Evolutionary conservation across 116 monocot species (phyloP).

Genomic region (Posidonia oceanica): DNA sequence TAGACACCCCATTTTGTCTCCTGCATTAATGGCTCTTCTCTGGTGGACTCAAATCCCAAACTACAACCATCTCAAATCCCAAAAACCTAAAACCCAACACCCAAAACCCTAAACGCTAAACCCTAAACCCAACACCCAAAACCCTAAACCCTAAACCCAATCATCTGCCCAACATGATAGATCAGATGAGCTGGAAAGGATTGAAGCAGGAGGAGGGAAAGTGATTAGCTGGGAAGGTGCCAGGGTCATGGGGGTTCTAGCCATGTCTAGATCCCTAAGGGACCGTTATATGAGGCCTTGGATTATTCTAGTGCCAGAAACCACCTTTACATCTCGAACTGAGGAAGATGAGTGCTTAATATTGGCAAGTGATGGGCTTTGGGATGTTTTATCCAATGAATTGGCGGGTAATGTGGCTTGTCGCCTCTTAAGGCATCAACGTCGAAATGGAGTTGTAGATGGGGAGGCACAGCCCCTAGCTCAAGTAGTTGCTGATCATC

Average conservation of each 20-base stretch:
- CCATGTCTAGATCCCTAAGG: conserved; percentile 74
- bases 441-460: conserved; percentile 9
- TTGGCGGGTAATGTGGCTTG: conserved; percentile 57
- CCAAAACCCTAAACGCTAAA: no score
- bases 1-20: no score
- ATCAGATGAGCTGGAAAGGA: conserved; percentile 10
- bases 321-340: conserved; percentile 29
- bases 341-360: conserved; percentile 76
- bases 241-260: conserved; percentile 51
- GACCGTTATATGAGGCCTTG: conserved; percentile 74
- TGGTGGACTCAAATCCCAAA: no score
- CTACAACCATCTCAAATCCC: no score
- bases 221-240: conserved; percentile 65
- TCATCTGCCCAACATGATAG: no score
- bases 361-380: conserved; percentile 72
- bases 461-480: conserved; percentile 18
- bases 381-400: conserved; percentile 78
- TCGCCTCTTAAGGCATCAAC: conserved; percentile 42
- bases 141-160: no score
- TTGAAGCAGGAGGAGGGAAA: conserved; percentile 37
- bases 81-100: no score
- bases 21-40: no score
- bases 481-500: conserved; percentile 30
- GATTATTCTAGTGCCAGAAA: conserved; percentile 81
- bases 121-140: no score